Percentiles rank a stretch among this genome's conserved stretches.
Conservation (phyloP, 306 rosid species). For the Argentina anserina region DNA sequence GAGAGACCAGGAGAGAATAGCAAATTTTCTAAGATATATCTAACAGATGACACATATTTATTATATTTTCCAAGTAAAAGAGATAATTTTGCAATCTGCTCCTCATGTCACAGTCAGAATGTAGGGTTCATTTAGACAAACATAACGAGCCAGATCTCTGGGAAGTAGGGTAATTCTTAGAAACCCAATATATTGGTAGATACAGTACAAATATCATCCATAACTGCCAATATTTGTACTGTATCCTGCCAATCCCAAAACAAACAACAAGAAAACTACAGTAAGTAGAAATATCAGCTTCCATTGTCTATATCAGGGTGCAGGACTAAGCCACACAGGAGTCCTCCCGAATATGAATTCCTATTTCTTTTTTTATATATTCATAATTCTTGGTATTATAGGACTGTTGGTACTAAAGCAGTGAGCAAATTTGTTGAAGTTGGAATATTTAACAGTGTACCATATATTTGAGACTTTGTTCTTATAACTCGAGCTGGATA, state of each 20-base stretch:
- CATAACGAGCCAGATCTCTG: neutral
- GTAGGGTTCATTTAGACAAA: neutral
- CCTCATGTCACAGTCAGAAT: neutral
- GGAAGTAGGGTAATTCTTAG: neutral
- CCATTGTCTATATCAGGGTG: too few species aligned
- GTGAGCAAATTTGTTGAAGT: neutral
- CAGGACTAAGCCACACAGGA: too few species aligned
- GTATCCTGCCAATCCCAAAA: too few species aligned
- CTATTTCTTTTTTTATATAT: too few species aligned
- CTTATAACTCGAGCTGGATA: neutral
- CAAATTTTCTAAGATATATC: neutral
- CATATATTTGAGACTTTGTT: neutral
- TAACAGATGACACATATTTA: slow-evolving; percentile 7
- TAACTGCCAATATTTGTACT: too few species aligned
- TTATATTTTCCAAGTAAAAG: neutral
- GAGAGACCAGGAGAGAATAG: slow-evolving; percentile 6
- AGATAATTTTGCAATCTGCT: neutral
- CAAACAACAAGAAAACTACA: too few species aligned
- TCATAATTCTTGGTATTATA: too few species aligned
- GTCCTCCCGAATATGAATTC: too few species aligned
- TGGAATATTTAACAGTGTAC: neutral
- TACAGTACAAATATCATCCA: too few species aligned
- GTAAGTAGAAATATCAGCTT: too few species aligned
- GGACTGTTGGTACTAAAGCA: too few species aligned
- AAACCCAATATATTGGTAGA: neutral